Evolutionary conservation across 208 protist species (phyloP), one percentile per base, ranked within the genome.

Genomic region (Leishmania martiniquensis): DNA sequence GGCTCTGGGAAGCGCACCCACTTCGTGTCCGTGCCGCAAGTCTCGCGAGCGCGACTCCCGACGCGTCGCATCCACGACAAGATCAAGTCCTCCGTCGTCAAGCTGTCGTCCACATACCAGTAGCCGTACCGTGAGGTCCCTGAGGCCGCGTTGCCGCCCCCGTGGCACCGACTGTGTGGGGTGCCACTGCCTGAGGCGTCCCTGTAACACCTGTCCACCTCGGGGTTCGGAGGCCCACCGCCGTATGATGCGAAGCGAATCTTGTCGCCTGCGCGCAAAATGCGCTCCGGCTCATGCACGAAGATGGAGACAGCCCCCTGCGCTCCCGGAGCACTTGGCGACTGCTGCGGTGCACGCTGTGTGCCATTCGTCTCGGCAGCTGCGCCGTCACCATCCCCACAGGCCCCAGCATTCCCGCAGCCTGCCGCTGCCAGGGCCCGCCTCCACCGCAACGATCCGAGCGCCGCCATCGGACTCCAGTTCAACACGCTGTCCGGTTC

Each of bases 51-150:
- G 32, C 83, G 79, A 17, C 83, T 75, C 13, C 81, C 75, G 25
- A 91, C 74, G 15, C 85, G 84, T 2, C 85, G 85, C 85, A 91
- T 91, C 87, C 87, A 91, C 32, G 79, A 79, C 66, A 91, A 44
- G 7, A 85, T 76, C 34, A 89, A 42, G 65, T 91, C 87, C 78
- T 89, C 87, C 51, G 85, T 80, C 0, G 74, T 83, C 39, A 91
- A 62, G 42, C 13, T 39, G 57, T 80, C 75, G 67, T 89, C 87
- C 22, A 89, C 72, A 62, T 89, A 88, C 87, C 87, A 91, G 75
- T 76, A 78, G 42, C 81, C 84, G 15, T 63, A 55, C 12, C 45
- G 67, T 15, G 32, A 29, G 29, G 25, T 9, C 29, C 39, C 42
- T 37, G 69, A n/a, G 29, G 57, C 17, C 51, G 62, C 25, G 42